A percentile compares a stretch with the other conserved stretches of the same genome.
phyloP scores from a whole-genome alignment of 2,329 filamentous ascomycete genomes.

The Paecilomyces niveus region DNA sequence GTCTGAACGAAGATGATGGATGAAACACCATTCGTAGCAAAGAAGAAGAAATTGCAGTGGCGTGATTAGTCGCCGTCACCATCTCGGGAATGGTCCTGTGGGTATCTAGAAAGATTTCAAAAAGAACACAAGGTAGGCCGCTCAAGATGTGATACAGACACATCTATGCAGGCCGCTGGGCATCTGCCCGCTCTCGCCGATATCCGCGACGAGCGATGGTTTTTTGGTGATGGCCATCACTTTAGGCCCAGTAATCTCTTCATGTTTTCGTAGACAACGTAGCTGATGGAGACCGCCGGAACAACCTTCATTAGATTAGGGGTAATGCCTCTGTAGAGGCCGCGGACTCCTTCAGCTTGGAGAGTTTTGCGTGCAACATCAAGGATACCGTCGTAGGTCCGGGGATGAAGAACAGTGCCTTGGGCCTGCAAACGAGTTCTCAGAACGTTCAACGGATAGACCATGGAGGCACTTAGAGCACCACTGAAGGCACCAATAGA shows the following conservation, averaged over 20 bases:
- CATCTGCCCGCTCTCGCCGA: background rate
- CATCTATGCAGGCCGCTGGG: background rate
- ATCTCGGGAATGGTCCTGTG: constrained; percentile 15
- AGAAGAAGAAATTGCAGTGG: background rate
- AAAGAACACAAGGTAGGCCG: constrained; percentile 4
- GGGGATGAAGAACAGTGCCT: constrained; percentile 82
- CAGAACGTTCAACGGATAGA: constrained; percentile 91
- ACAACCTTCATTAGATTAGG: constrained; percentile 95
- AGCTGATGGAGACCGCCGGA: constrained; percentile 90
- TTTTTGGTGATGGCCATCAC: constrained; percentile 17
- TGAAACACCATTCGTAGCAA: background rate
- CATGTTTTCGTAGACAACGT: constrained; percentile 86
- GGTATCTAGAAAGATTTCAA: constrained; percentile 23
- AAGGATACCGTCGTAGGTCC: constrained; percentile 83
- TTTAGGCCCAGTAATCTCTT: constrained; percentile 60
- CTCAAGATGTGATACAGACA: background rate
- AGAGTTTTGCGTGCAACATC: constrained; percentile 83
- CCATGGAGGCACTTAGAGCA: constrained; percentile 83
- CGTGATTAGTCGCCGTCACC: background rate
- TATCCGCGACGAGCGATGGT: background rate
- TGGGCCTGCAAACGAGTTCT: constrained; percentile 89
- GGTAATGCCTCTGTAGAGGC: constrained; percentile 89
- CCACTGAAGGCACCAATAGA: constrained; percentile 87
- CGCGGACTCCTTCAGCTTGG: constrained; percentile 71
- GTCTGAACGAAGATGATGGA: background rate